Conservation (phyloP, 257 asterid species). For the Solanum boliviense region DNA sequence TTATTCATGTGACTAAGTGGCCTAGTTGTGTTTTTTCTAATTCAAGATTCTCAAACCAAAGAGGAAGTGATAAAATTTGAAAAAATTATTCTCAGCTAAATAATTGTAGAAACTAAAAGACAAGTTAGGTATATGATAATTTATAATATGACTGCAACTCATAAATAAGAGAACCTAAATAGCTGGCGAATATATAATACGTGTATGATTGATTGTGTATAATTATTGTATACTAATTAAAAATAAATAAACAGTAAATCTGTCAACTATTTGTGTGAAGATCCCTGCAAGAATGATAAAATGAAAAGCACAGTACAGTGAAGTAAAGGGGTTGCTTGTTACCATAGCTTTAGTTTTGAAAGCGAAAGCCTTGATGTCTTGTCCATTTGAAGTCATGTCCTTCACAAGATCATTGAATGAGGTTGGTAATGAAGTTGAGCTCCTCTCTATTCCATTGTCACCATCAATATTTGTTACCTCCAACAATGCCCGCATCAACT, state of each 20-base stretch:
- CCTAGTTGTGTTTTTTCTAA: neutral
- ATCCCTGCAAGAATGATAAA: neutral
- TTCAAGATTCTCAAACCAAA: neutral
- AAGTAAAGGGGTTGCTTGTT: constrained; percentile 7
- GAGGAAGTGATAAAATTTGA: neutral
- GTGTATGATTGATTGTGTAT: neutral
- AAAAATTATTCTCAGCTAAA: neutral
- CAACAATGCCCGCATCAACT: constrained; percentile 65
- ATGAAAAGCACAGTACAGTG: neutral
- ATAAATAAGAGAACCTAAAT: neutral
- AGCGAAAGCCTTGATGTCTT: constrained; percentile 67
- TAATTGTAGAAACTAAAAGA: neutral
- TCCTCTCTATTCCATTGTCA: constrained; percentile 21
- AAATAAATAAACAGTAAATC: neutral
- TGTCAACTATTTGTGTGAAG: neutral
- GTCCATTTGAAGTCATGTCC: constrained; percentile 56
- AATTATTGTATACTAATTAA: neutral
- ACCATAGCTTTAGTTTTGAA: constrained; percentile 73
- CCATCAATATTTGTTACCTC: constrained; percentile 35
- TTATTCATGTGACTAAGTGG: neutral
- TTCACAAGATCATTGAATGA: constrained; percentile 69
- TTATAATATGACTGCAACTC: neutral
- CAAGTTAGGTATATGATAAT: neutral
- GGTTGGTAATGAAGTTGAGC: constrained; percentile 24
- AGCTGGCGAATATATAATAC: neutral